Evolutionary conservation across 768 basidiomycete species (phyloP).

Genomic region (Lyophyllum shimeji): DNA sequence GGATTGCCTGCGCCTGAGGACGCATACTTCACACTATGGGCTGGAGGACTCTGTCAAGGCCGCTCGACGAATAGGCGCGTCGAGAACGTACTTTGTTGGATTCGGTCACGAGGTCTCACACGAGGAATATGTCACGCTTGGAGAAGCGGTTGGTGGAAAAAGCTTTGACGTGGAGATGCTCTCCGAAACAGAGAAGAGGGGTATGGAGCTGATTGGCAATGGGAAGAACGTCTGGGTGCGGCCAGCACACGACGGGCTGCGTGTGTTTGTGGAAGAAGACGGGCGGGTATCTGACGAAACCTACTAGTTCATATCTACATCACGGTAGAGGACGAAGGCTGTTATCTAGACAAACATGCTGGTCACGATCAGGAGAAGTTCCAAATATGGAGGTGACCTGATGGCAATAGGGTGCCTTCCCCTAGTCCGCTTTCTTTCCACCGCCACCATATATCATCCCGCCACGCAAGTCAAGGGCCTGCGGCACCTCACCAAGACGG

Average conservation of each 20-base stretch:
- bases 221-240: slow-evolving; percentile 58
- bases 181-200: slow-evolving; percentile 35
- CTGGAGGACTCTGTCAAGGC: slow-evolving; percentile 58
- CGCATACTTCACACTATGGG: slow-evolving; percentile 81
- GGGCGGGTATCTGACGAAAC: slow-evolving; percentile 51
- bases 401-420: slow-evolving; percentile 12
- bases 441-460: not conserved
- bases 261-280: slow-evolving; percentile 44
- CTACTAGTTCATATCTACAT: slow-evolving; percentile 26
- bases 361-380: not conserved
- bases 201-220: slow-evolving; percentile 46
- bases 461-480: not conserved
- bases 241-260: slow-evolving; percentile 76
- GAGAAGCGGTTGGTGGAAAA: slow-evolving; percentile 45
- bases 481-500: slow-evolving; percentile 7
- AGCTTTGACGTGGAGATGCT: slow-evolving; percentile 26
- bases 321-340: no score
- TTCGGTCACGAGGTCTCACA: slow-evolving; percentile 79
- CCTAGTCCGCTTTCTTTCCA: slow-evolving; percentile 5
- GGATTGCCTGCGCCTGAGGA: slow-evolving; percentile 68
- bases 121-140: slow-evolving; percentile 71
- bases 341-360: no score
- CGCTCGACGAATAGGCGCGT: slow-evolving; percentile 56
- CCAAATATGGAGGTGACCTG: slow-evolving; percentile 1
- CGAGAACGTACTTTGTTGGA: slow-evolving; percentile 70